A percentile compares a stretch with the other conserved stretches of the same genome.
Conservation (phyloP, 352 stramenopile species). For the Phytophthora uliginosa region DNA sequence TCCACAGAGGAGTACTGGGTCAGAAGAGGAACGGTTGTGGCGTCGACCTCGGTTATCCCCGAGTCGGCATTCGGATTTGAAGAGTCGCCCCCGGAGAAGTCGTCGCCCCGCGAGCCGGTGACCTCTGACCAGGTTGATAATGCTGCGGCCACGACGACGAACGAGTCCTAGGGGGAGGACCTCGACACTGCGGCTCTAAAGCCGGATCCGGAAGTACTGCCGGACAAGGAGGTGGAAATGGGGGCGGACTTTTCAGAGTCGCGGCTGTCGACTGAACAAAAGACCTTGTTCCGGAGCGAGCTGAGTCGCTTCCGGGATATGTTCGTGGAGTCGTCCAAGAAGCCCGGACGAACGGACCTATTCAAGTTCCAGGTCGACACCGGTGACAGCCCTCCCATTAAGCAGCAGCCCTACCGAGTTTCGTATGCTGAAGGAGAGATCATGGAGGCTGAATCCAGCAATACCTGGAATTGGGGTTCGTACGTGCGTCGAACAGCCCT, state of each 20-base stretch:
- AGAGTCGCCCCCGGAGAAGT: no score
- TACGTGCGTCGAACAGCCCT: conserved; percentile 1
- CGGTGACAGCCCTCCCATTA: no score
- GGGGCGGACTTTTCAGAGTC: not conserved
- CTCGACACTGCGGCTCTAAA: not conserved
- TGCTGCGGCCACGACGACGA: no score
- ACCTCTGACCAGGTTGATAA: no score
- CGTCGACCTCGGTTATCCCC: not conserved
- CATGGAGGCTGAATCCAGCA: conserved; percentile 12
- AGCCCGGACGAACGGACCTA: conserved; percentile 3
- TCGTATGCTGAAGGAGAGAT: conserved; percentile 6
- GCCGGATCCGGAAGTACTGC: no score
- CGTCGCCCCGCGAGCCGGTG: no score
- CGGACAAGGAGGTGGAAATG: not conserved
- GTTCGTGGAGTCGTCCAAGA: conserved; percentile 1
- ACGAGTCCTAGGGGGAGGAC: rapidly evolving
- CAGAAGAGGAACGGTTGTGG: not conserved
- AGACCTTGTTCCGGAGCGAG: not conserved
- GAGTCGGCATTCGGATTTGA: not conserved
- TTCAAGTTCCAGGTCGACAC: conserved; percentile 7
- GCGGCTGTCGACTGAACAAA: not conserved
- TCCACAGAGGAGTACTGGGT: not conserved
- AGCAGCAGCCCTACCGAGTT: no score
- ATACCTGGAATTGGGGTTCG: conserved; percentile 3
- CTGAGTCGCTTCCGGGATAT: not conserved